Evolutionary conservation across 257 asterid species (phyloP).

Genomic region (Lycium barbarum): DNA sequence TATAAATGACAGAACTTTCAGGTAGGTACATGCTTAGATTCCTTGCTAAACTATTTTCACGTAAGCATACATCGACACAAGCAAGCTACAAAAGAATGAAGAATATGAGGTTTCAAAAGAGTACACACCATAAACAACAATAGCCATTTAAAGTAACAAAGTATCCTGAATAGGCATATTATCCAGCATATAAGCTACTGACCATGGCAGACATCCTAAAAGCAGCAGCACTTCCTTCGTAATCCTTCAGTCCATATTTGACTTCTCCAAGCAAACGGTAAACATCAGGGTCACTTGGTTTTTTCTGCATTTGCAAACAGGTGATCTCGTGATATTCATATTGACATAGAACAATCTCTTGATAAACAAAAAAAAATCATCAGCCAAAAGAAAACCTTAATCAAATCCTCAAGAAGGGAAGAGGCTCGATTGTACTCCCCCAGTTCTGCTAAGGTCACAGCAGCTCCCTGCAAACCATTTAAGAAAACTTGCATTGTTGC

Average conservation of each 20-base stretch:
- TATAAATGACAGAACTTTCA: not conserved
- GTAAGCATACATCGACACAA: not conserved
- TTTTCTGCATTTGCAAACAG: conserved; percentile 58
- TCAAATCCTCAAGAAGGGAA: conserved; percentile 70
- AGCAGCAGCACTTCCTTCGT: conserved; percentile 81
- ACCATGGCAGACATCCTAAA: conserved; percentile 76
- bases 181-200: conserved; percentile 38
- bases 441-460: conserved; percentile 84
- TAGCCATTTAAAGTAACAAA: conserved; percentile 10
- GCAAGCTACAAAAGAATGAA: not conserved
- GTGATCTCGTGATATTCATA: conserved; percentile 28
- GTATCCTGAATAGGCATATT: conserved; percentile 18
- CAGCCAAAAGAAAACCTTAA: conserved; percentile 60
- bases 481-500: conserved; percentile 33
- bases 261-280: conserved; percentile 96
- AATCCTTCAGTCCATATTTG: conserved; percentile 84
- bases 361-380: conserved; percentile 30
- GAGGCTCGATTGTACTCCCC: conserved; percentile 78
- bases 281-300: conserved; percentile 77
- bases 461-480: conserved; percentile 74
- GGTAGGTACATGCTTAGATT: not conserved
- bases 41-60: not conserved
- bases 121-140: not conserved
- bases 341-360: conserved; percentile 29
- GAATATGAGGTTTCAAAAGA: not conserved